These are phyloP conservation scores for Centrapalus pauciflorus DNA, from an alignment of 129 eudicot genomes.

Conservation along the genomic window DNA sequence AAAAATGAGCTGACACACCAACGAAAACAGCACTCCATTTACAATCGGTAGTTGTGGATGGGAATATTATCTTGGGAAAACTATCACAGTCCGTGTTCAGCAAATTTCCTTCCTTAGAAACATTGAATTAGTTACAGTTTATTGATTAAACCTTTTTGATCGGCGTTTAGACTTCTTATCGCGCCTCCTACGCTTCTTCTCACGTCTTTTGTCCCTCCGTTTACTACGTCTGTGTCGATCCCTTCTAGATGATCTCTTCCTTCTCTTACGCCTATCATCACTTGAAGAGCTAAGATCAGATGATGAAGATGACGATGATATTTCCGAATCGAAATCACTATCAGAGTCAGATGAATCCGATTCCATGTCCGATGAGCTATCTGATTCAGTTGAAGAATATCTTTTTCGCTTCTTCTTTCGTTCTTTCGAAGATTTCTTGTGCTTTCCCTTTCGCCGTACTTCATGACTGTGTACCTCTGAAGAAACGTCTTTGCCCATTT, in stretches of 20 bases:
- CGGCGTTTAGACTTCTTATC: slow-evolving; percentile 69
- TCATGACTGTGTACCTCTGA: slow-evolving; percentile 50
- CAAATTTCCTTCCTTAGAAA: neutral
- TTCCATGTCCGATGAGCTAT: slow-evolving; percentile 59
- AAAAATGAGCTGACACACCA: no score
- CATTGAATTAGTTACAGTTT: neutral
- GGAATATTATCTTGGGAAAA: neutral
- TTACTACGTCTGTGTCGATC: slow-evolving; percentile 64
- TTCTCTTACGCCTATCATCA: slow-evolving; percentile 72
- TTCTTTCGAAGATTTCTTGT: slow-evolving; percentile 63
- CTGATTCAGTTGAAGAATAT: slow-evolving; percentile 67
- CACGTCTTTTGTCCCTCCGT: slow-evolving; percentile 62
- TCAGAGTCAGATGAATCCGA: slow-evolving; percentile 70
- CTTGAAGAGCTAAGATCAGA: slow-evolving; percentile 87
- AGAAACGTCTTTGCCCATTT: slow-evolving; percentile 52
- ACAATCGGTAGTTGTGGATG: neutral
- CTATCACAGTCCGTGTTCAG: neutral
- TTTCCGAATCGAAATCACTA: slow-evolving; percentile 53
- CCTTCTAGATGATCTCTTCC: slow-evolving; percentile 79
- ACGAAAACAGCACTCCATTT: neutral
- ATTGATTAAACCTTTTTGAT: slow-evolving; percentile 57
- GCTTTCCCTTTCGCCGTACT: slow-evolving; percentile 47
- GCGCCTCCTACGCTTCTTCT: slow-evolving; percentile 69
- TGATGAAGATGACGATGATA: slow-evolving; percentile 60
- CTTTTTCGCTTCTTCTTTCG: slow-evolving; percentile 60